Evolutionary conservation across 345 rosid species (phyloP).

Genomic region (Lumnitzera littorea): DNA sequence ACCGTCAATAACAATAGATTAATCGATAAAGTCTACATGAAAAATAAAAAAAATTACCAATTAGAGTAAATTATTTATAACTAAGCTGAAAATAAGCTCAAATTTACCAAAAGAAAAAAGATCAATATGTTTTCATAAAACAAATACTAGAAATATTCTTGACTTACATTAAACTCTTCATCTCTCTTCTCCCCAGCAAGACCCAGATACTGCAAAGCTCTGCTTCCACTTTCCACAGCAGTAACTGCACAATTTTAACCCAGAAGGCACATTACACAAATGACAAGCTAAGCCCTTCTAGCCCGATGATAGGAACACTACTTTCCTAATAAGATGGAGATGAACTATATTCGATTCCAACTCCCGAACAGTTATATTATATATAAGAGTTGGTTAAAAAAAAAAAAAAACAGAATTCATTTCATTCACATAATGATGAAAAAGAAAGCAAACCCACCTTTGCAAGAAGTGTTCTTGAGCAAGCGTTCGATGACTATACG

Average conservation of each 20-base stretch:
- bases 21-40: not conserved
- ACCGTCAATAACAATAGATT: not conserved
- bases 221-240: conserved; percentile 78
- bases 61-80: no score
- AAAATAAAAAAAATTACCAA: no score
- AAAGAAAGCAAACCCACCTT: conserved; percentile 38
- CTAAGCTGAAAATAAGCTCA: no score
- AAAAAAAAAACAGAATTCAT: no score
- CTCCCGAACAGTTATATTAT: no score
- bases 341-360: no score
- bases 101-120: not conserved
- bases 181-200: conserved; percentile 47
- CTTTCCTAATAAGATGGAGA: no score
- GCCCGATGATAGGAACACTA: no score
- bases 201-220: conserved; percentile 83
- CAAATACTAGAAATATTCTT: not conserved
- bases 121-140: not conserved
- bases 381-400: no score
- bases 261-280: conserved; percentile 4
- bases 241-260: conserved; percentile 45
- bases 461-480: conserved; percentile 69
- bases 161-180: conserved; percentile 8
- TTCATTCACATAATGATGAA: no score
- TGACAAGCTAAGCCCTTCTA: not conserved
- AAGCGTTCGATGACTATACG: conserved; percentile 81